Conservation (phyloP, 768 basidiomycete species). For the Podaxis mareebaensis region DNA sequence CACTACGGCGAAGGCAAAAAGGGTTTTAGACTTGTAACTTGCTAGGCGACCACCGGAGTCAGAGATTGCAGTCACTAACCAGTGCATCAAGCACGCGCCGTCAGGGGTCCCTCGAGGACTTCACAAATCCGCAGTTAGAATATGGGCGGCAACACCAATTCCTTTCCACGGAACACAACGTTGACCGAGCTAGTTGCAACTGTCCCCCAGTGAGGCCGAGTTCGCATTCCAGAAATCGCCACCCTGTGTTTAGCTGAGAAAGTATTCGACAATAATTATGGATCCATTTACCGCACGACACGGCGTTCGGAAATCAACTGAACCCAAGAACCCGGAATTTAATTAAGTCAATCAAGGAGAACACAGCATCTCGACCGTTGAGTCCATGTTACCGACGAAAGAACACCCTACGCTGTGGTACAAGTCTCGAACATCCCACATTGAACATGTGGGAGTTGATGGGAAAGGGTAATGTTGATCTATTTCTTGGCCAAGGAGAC, state of each 20-base stretch:
- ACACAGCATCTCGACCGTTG: neutral
- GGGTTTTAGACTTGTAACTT: neutral
- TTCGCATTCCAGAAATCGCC: neutral
- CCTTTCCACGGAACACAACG: neutral
- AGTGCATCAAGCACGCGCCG: neutral
- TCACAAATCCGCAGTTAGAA: neutral
- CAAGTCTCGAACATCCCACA: neutral
- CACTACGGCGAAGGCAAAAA: neutral
- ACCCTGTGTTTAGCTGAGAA: neutral
- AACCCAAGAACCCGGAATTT: neutral
- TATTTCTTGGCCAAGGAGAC: neutral
- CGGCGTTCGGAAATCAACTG: neutral
- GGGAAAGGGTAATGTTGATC: neutral
- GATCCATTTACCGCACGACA: neutral
- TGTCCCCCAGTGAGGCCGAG: neutral
- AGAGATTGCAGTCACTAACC: neutral
- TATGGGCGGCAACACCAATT: neutral
- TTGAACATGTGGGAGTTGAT: neutral
- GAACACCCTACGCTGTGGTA: neutral
- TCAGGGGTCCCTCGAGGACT: neutral
- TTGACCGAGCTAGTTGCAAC: neutral
- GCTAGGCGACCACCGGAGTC: neutral
- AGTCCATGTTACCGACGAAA: neutral
- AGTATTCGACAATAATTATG: neutral
- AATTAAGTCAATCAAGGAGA: neutral